Base-by-base conservation (phyloP, 2,329 filamentous ascomycete species). In the Penicillium janthinellum region DNA sequence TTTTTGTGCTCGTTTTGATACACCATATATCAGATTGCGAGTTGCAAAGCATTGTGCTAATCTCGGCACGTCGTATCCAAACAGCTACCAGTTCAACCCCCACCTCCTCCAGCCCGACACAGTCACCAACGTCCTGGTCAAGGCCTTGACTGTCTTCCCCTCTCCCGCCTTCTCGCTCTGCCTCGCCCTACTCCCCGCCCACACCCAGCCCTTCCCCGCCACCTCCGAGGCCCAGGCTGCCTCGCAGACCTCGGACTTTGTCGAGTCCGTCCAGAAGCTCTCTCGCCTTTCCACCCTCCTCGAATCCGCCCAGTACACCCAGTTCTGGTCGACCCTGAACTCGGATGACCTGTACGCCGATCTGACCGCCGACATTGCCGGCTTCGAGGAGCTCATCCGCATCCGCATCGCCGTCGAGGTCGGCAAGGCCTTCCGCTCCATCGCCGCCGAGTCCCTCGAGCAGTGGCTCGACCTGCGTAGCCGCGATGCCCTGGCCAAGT, bases 1-100 rank as follows among this genome's bases (percentile, higher is more conserved):
- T 28, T 25, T 28, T 42, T 44, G 14, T 12, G 50, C 56, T 49
- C 42, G n/a, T 39, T 53, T 31, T 41, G 22, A 17, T 20, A 38
- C 15, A 38, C 14, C 6, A 45, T 15, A 38, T 22, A 34, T 48
- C 11, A 15, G 22, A n/a, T 38, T 48, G 1, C 17, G 20, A 7
- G 6, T 52, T 52, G 2, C 10, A 22, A 58, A 58, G 34, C 17
- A 39, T 20, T 37, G 28, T 39, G 50, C 66, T 67, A 56, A 67
- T 56, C 45, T 25, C 17, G 4, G 44, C 28, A 38, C 28, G 25
- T 53, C 17, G 14, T n/a, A 42, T 56, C 31, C 52, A 50, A 38
- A 62, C 71, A 99, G 95, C 67, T 99, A 99, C 86, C 96, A 99
- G 83, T 96, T 99, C 83, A 99, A 99, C 87, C 95, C 95, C 54